Evolutionary conservation across 2,329 filamentous ascomycete species (phyloP), one percentile per base, ranked within the genome.

Genomic region (Dactylonectria estremocensis): DNA sequence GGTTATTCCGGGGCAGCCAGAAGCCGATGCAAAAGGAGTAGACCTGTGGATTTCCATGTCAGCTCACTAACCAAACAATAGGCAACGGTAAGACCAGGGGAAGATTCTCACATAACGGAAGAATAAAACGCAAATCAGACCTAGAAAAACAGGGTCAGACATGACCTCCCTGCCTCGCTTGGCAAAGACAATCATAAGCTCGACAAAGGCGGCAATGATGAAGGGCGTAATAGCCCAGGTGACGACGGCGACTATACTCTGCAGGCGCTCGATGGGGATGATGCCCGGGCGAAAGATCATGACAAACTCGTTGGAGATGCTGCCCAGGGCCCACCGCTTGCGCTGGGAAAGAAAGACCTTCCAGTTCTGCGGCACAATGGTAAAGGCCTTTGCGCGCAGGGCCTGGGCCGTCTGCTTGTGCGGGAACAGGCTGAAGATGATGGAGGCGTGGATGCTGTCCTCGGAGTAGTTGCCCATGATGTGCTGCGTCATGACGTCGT

Each of bases 391-490:
- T 33, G 85, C 84, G 0, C 79, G 78, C 2, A 87, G 78, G 0
- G 84, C 84, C 72, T 87, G 85, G 0, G 83, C 80, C 0, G 84
- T 87, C 54, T 81, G 80, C 33, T 81, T 82, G 22, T 81, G 72
- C 0, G 84, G 83, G 66, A 81, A 83, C 11, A 82, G 77, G 64
- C 83, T 84, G 60, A 86, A 83, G 70, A 86, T 84, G 68, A 85
- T 81, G 67, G 81, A 84, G 2, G 84, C 84, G 61, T 86, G 84
- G 67, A 86, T 86, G 52, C 83, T 82, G 58, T 86, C 85, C 65
- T 87, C 85, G 3, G 83, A 85, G 45, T 84, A 84, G 18, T 82
- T 84, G 13, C 83, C 84, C 73, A 85, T 84, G 68, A 87, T 84
- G 57, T 85, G 84, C 71, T 80, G 80, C 8, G 84, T 83, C 78